These are phyloP conservation scores for Ammopiptanthus mongolicus DNA, from an alignment of 306 rosid species.

Conservation along the genomic window DNA sequence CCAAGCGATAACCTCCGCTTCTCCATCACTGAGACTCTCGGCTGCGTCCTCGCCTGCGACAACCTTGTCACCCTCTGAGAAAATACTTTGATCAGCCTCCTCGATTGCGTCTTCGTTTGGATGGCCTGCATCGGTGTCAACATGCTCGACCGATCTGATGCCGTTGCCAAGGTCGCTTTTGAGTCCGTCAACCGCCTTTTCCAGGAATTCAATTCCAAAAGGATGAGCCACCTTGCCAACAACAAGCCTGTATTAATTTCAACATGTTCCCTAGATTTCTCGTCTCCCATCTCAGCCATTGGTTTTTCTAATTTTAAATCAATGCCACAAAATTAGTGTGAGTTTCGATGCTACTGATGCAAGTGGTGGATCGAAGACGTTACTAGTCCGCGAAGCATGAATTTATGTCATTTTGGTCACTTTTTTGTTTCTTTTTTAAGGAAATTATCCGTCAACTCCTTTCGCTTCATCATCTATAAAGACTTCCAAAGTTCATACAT, in stretches of 20 bases:
- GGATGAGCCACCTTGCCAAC: slow-evolving; percentile 90
- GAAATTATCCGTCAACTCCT: background rate
- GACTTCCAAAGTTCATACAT: background rate
- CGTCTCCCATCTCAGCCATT: no score
- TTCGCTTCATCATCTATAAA: background rate
- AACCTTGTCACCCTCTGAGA: slow-evolving; percentile 93
- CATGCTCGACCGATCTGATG: slow-evolving; percentile 82
- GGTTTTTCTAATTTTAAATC: no score
- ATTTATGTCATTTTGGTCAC: background rate
- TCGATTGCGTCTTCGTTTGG: slow-evolving; percentile 82
- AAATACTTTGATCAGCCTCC: slow-evolving; percentile 71
- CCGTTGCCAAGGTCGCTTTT: slow-evolving; percentile 82
- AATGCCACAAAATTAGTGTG: no score
- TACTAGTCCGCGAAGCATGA: no score
- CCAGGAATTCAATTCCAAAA: slow-evolving; percentile 83
- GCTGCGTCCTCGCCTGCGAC: slow-evolving; percentile 93
- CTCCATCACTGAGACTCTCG: slow-evolving; percentile 85
- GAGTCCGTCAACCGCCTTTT: slow-evolving; percentile 86
- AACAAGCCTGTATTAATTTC: slow-evolving; percentile 86
- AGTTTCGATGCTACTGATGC: no score
- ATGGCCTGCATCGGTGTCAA: slow-evolving; percentile 81
- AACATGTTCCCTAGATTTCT: no score
- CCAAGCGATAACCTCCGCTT: slow-evolving; percentile 74
- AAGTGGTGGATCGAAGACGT: no score
- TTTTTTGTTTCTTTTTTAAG: background rate